Evolutionary conservation across 2,329 filamentous ascomycete genomes (phyloP), one percentile per base, ranked within the genome.

Genomic region (Microcyclosporella mali): DNA sequence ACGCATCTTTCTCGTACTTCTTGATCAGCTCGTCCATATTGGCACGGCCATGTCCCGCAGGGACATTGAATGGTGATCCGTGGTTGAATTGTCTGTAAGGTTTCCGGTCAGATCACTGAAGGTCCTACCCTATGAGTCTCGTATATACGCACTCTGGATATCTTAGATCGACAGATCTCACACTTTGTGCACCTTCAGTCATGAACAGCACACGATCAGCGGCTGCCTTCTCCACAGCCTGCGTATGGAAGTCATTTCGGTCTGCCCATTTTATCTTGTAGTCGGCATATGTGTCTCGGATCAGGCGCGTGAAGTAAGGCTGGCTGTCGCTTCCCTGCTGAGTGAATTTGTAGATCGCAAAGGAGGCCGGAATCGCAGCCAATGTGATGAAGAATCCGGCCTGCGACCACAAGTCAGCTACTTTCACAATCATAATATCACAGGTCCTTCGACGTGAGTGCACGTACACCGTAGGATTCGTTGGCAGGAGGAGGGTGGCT

Each of bases 1-100:
- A 66, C 44, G 78, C 73, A 57, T 76, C 59, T 56, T 73, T 73
- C 62, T 79, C 68, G 61, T 82, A 84, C 66, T 83, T 78, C 21
- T 72, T 75, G 46, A 81, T 76, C 42, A 83, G 69, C 40, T 71
- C 62, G 58, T 75, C 74, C 54, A 85, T 67, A 57, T 81, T 74
- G 37, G 73, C 74, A 42, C 72, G 64, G 34, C 67, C 66, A 49
- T 76, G 75, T 39, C 81, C 81, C 33, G 81, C 78, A 25, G 73
- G 66, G 42, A 83, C 74, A 58, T 85, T 85, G 64, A 71, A 80
- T 12, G 79, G 79, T 1, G 77, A 77, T 40, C 77, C 75, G 16
- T 67, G 64, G 59, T 84, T 83, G 66, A 84, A 76, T 51, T 75
- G 67, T 55, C 81, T 84, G 58, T 18, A 29, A 38, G 30, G 19